Conservation (phyloP, 176 grass and related monocot genomes). For the Avena eriantha region DNA sequence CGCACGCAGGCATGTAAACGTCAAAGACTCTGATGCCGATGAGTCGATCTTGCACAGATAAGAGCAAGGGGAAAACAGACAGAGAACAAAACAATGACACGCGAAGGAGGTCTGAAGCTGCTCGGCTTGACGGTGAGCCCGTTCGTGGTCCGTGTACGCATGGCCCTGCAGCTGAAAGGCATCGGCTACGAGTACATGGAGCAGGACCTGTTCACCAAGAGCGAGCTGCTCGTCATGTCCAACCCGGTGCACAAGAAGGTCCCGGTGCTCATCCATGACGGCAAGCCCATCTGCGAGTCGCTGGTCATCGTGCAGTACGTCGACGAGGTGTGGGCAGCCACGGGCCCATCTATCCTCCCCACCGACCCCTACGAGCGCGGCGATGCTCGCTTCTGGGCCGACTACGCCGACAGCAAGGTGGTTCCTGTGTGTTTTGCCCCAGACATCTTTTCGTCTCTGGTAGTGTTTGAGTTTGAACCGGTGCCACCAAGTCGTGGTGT, state of each 20-base stretch:
- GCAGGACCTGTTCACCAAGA: constrained; percentile 47
- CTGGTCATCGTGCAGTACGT: constrained; percentile 55
- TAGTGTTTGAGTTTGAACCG: too few relatives aligned
- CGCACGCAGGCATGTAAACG: not conserved
- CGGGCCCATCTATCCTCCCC: constrained; percentile 20
- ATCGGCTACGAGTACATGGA: constrained; percentile 39
- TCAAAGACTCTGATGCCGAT: not conserved
- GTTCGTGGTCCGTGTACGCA: not conserved
- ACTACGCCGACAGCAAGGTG: not conserved
- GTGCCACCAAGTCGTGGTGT: not conserved
- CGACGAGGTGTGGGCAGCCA: constrained; percentile 46
- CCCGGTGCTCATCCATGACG: constrained; percentile 63
- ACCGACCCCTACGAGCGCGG: constrained; percentile 35
- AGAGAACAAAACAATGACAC: not conserved
- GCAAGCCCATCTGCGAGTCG: constrained; percentile 50
- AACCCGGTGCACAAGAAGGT: constrained; percentile 67
- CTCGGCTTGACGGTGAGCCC: not conserved
- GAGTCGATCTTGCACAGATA: not conserved
- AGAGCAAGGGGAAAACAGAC: not conserved
- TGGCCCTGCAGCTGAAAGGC: not conserved
- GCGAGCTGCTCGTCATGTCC: constrained; percentile 45
- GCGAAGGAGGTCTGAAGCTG: not conserved
- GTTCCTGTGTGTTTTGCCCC: not conserved
- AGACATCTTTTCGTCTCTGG: too few relatives aligned
- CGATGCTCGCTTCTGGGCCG: not conserved